Percentiles rank a stretch among this genome's conserved stretches.
phyloP scores from a whole-genome alignment of 306 rosid genomes.

The Prunus padus region DNA sequence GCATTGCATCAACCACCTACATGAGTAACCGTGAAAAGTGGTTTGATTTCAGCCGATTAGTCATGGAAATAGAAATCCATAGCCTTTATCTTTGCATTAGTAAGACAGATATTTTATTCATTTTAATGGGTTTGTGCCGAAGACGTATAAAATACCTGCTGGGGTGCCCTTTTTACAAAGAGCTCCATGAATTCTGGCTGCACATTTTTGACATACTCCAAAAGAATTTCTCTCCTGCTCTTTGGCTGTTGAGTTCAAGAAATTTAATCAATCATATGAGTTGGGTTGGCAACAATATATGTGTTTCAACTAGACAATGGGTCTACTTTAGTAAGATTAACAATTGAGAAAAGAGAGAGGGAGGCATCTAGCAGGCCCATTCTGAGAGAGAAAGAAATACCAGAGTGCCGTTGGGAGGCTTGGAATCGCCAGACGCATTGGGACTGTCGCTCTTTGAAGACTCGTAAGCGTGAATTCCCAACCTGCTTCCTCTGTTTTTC shows the following conservation, averaged over 20 bases:
- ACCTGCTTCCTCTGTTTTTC: constrained; percentile 21
- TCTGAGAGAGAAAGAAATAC: constrained; percentile 12
- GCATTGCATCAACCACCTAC: constrained; percentile 97
- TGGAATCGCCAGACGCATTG: constrained; percentile 41
- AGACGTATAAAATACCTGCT: constrained; percentile 51
- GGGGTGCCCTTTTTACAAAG: constrained; percentile 93
- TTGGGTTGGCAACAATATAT: neutral
- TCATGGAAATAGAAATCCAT: neutral
- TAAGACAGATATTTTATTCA: neutral
- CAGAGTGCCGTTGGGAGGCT: constrained; percentile 47
- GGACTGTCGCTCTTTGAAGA: constrained; percentile 37
- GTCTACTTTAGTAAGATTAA: too few species aligned
- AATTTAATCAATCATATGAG: neutral
- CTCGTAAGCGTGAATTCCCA: constrained; percentile 42
- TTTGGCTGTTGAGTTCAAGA: constrained; percentile 57
- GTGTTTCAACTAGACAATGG: neutral
- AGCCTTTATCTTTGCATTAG: neutral
- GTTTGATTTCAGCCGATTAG: neutral
- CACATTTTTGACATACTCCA: constrained; percentile 93
- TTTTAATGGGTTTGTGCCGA: neutral
- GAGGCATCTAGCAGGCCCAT: neutral
- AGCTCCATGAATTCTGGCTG: constrained; percentile 98
- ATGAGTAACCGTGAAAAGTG: constrained; percentile 10
- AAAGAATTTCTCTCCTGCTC: constrained; percentile 83
- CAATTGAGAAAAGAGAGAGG: neutral